Evolutionary conservation across 305 asterid genomes (phyloP), one percentile per base, ranked within the genome.

Genomic region (Fraxinus paxiana): DNA sequence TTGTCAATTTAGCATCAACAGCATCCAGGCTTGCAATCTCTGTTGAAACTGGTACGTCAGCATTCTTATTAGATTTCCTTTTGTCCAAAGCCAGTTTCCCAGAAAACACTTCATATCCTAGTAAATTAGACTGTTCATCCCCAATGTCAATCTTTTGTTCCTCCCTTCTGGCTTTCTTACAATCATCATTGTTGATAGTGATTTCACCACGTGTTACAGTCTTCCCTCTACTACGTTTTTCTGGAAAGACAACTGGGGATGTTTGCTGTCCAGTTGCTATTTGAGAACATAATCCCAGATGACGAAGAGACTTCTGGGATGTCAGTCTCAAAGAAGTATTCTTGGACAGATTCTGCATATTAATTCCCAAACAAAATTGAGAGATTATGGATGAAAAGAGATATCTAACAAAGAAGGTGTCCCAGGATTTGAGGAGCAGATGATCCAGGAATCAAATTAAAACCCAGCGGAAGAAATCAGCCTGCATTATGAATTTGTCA

Each of bases 281-380:
- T 89, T 92, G 98, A 83, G 98, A 92, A 87, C 98, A 92, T 73
- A 96, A 88, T 79, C 97, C 97, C 59, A 96, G 87, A 73, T 94
- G 95, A 75, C 94, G 98, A 86, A 96, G 97, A 82, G 98, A 92
- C 85, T 90, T 94, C 87, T 91, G 97, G 67, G 97, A 87, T 38
- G 90, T 81, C 81, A 92, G 77, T 84, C 91, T 92, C 90, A 92
- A 86, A 82, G 99, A 94, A 85, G 83, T 93, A 82, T 86, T 90
- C 89, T 87, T 92, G 67, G 94, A 84, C 80, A 89, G 92, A 91
- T 79, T 94, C 81, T 90, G 95, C 97, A 94, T 94, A 81, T 87
- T 83, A 82, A 61, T 85, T 75, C 63, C 78, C 75, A 59, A 59
- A 22, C 70, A 59, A 20, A 59, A 20, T 59, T 59, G 82, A 79